Conservation (phyloP, 208 protist genomes). For the Naegleria fowleri region DNA sequence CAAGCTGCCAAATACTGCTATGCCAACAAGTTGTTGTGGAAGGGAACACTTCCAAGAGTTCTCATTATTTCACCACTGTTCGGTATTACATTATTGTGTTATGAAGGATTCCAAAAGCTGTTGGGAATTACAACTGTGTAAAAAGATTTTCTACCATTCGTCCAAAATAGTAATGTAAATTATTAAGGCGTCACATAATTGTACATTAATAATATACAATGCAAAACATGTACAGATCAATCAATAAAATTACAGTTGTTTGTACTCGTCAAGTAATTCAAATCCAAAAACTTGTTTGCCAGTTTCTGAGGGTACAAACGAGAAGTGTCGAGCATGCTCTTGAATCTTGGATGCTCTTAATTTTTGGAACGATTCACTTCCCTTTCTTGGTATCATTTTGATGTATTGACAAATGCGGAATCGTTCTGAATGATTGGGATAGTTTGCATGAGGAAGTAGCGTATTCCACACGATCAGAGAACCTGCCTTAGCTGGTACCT, state of each 20-base stretch:
- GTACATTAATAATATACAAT: no score
- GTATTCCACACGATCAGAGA: background rate
- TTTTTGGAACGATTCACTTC: background rate
- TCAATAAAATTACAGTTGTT: background rate
- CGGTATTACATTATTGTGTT: background rate
- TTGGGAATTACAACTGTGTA: background rate
- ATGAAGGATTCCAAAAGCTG: slow-evolving; percentile 4
- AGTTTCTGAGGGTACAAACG: background rate
- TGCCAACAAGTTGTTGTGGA: background rate
- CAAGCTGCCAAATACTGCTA: background rate
- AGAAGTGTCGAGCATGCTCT: background rate
- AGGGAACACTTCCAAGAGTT: background rate
- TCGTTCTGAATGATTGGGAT: background rate
- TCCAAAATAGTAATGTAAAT: no score
- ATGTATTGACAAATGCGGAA: background rate
- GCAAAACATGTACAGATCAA: no score
- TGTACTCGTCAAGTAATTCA: background rate
- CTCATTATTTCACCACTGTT: slow-evolving; percentile 10
- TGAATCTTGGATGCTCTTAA: background rate
- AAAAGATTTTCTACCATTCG: background rate
- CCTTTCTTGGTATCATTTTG: background rate
- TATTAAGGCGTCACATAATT: no score
- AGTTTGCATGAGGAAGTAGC: background rate
- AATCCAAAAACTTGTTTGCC: background rate
- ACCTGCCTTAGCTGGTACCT: background rate